phyloP scores from a whole-genome alignment of 345 rosid genomes.

The Cochlearia excelsa region DNA sequence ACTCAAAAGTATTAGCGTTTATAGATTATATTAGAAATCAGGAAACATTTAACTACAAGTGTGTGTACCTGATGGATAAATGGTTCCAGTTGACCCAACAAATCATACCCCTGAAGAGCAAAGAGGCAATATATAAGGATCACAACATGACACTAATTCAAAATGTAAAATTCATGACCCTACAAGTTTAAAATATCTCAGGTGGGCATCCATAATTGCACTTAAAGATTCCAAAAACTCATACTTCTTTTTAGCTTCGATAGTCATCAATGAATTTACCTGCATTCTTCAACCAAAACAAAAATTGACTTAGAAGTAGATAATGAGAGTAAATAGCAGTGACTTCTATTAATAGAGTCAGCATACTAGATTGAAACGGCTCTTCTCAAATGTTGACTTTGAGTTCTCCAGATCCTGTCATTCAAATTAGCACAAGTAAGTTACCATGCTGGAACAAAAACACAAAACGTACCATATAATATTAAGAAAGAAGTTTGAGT shows the following conservation, averaged over 20 bases:
- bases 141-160: slow-evolving; percentile 6
- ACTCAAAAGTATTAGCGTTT: slow-evolving; percentile 10
- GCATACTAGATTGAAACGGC: slow-evolving; percentile 92
- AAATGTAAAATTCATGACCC: slow-evolving; percentile 18
- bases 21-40: not conserved
- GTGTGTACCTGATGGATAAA: slow-evolving; percentile 73
- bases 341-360: slow-evolving; percentile 19
- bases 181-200: slow-evolving; percentile 87
- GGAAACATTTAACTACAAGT: slow-evolving; percentile 2
- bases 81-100: slow-evolving; percentile 80
- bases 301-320: slow-evolving; percentile 32
- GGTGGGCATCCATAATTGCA: slow-evolving; percentile 90
- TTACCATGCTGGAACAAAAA: not conserved
- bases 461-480: not conserved
- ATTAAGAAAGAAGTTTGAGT: not conserved
- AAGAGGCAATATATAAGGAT: slow-evolving; percentile 24
- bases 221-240: slow-evolving; percentile 93
- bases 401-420: slow-evolving; percentile 83
- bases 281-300: slow-evolving; percentile 62
- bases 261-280: slow-evolving; percentile 72
- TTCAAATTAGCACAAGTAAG: slow-evolving; percentile 15
- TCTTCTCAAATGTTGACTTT: slow-evolving; percentile 80
- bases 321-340: slow-evolving; percentile 1
- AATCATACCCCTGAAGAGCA: slow-evolving; percentile 63
- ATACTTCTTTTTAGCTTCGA: slow-evolving; percentile 84